phyloP scores from a whole-genome alignment of 139 green algal species.

The Zygnema cylindricum region DNA sequence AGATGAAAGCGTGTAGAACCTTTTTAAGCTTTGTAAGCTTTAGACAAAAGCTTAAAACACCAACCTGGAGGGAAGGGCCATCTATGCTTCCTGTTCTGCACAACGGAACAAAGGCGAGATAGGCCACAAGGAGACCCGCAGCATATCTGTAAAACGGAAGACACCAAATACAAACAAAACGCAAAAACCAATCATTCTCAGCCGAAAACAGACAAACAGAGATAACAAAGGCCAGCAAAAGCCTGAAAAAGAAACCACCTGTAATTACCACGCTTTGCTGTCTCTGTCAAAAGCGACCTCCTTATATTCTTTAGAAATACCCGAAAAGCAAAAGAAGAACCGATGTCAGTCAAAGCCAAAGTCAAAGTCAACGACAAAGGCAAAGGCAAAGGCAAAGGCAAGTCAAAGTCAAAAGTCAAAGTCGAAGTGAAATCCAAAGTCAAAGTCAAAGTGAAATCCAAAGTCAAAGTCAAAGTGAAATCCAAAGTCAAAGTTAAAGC shows the following conservation, averaged over 20 bases:
- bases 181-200: background rate
- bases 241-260: too few species aligned
- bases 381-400: background rate
- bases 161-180: background rate
- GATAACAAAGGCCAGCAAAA: background rate
- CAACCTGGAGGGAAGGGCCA: conserved; percentile 63
- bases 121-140: conserved; percentile 69
- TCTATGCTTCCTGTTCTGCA: conserved; percentile 68
- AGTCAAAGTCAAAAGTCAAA: too few species aligned
- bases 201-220: conserved; percentile 25
- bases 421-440: too few species aligned
- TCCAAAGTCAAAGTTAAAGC: background rate
- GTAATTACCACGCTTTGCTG: too few species aligned
- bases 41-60: too few species aligned
- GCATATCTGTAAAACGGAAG: conserved; percentile 56
- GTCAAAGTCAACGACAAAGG: background rate
- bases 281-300: too few species aligned
- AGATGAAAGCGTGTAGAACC: too few species aligned
- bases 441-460: too few species aligned
- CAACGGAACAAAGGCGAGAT: conserved; percentile 70
- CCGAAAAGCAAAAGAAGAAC: background rate
- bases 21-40: too few species aligned
- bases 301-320: too few species aligned
- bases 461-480: too few species aligned
- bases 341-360: background rate